phyloP scores from a whole-genome alignment of 2,329 filamentous ascomycete genomes.

The Ophiocordyceps camponoti-saundersi region DNA sequence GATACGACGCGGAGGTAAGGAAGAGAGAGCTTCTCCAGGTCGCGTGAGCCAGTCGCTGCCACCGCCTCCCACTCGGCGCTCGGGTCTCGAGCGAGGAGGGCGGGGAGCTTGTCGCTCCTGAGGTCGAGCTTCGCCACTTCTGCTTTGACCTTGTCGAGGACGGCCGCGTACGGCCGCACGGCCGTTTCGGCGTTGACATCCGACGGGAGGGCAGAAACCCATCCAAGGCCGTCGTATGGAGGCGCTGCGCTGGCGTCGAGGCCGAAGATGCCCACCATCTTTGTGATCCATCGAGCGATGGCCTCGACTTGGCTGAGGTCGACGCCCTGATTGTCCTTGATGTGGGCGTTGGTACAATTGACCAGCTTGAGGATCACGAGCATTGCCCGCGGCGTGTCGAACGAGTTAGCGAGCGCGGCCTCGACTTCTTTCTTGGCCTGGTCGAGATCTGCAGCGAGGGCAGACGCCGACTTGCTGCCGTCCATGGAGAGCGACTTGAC shows the following conservation, averaged over 20 bases:
- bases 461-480: slow-evolving; percentile 13
- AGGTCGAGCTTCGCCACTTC: slow-evolving; percentile 32
- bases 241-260: slow-evolving; percentile 45
- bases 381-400: slow-evolving; percentile 73
- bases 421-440: slow-evolving; percentile 38
- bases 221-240: slow-evolving; percentile 40
- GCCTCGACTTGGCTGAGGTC: slow-evolving; percentile 31
- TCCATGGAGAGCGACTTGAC: slow-evolving; percentile 21
- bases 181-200: slow-evolving; percentile 26
- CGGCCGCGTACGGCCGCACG: slow-evolving; percentile 28
- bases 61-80: slow-evolving; percentile 28
- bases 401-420: slow-evolving; percentile 59
- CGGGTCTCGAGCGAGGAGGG: slow-evolving; percentile 25
- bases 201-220: slow-evolving; percentile 25
- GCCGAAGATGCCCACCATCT: slow-evolving; percentile 71
- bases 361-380: slow-evolving; percentile 62
- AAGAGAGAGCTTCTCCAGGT: slow-evolving; percentile 34
- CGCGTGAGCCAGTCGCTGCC: slow-evolving; percentile 25
- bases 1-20: slow-evolving; percentile 39
- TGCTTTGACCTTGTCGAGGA: slow-evolving; percentile 25
- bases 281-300: slow-evolving; percentile 64
- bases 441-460: slow-evolving; percentile 25
- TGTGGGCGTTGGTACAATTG: slow-evolving; percentile 52
- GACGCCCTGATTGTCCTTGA: slow-evolving; percentile 27
- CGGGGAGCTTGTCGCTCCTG: slow-evolving; percentile 23